Base-by-base conservation (phyloP, 148 eudicot species). In the Spergularia bocconei region DNA sequence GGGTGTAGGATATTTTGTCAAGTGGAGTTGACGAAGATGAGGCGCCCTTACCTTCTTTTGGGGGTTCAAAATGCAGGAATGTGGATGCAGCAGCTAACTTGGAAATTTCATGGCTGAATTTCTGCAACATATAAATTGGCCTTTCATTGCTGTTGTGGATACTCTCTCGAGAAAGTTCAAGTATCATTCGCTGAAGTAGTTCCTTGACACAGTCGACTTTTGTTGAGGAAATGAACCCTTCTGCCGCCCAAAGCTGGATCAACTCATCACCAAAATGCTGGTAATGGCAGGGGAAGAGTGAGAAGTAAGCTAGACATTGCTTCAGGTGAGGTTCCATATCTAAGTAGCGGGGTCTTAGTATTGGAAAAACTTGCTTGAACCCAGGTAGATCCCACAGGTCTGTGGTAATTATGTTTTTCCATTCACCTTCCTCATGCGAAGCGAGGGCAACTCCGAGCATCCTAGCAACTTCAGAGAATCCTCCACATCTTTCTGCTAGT, bases 381-480 rank as follows among this genome's bases (percentile, higher is more conserved):
- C 12, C 36, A 17, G 10, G 36, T 12, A 5, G 0, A 4, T 56
- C 6, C 61, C 64, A 57, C 11, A 71, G 11, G 36, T 71, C 53
- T 11, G 4, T 8, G 2, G 1, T 2, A 6, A 9, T 16, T 1
- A 55, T 20, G 15, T 4, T 11, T 1, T 0, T 5, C 53, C 53
- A 5, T 6, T 58, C 16, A 12, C 13, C 1, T 6, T 57, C 16
- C 12, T 16, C 15, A 17, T 14, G 0, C 12, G 4, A 11, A 4
- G 14, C 62, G 0, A 70, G 14, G 0, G 3, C 23, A 17, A 56
- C 5, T 12, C 72, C 79, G 6, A 69, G 10, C 0, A 48, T 6
- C 12, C 13, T 48, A 19, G 79, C 73, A 47, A 76, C 47, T 0
- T 44, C 0, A 12, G 79, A 73, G 25, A 76, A 47, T 20, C 73